Evolutionary conservation across 176 grass and related monocot species (phyloP), one percentile per base, ranked within the genome.

Genomic region (Avena insularis): DNA sequence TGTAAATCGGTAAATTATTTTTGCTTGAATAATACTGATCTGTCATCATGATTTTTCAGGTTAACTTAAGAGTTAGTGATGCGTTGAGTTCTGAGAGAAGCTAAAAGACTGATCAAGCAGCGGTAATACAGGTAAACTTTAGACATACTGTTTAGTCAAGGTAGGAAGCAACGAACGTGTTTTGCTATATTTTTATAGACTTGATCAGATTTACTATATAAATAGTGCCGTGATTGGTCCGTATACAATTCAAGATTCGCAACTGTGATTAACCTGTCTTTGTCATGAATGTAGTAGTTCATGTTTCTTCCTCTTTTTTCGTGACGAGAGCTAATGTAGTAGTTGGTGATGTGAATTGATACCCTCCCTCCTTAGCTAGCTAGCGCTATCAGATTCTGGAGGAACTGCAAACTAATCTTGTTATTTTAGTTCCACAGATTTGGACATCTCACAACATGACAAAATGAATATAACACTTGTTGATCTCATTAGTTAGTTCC

Each of bases 241-340:
- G 27, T 87, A 79, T 79, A 72, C 12, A 90, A 86, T 65, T 48
- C n/a, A 14, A 79, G 65, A 83, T 87, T 79, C 48, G 13, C 10
- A 2, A 31, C 62, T 57, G 80, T 60, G 85, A 83, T 83, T 73
- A 77, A 75, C 53, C 46, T 79, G 79, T 79, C 63, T 55, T 36
- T 79, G 72, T 79, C 73, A 62, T 72, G 53, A 49, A 53, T 46
- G 25, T 38, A 47, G 60, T 63, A n/a, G 73, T 83, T 78, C 12
- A 5, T 31, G 11, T 65, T 25, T 33, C 12, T 65, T 16, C 29
- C 21, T 10, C 8, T 15, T 55, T 60, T 66, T 25, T 66, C 38
- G 38, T 13, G 12, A 6, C 38, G 38, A 40, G 38, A 15, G 13
- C 63, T 66, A 79, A 61, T 31, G 38, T 36, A 46, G 79, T 78